Conservation (phyloP, 75 land plant species). For the Pseudotsuga menziesii region DNA sequence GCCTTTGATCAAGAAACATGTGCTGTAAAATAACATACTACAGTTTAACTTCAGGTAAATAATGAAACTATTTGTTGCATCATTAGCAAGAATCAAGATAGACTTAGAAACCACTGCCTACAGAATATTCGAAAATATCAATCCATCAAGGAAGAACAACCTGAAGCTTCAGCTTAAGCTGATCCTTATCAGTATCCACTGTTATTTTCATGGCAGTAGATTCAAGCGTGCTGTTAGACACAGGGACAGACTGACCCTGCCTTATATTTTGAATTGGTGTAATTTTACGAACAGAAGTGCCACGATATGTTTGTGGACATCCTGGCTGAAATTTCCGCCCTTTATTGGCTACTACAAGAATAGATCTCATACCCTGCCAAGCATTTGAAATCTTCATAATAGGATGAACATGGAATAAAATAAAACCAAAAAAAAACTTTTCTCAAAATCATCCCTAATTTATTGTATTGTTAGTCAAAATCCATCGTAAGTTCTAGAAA, state of each 20-base stretch:
- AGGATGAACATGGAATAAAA: too few species aligned
- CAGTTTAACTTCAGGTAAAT: not conserved
- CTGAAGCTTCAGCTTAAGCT: slow-evolving; percentile 38
- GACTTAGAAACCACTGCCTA: not conserved
- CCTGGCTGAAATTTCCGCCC: not conserved
- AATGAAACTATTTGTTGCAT: not conserved
- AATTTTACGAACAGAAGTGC: not conserved
- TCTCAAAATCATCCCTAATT: too few species aligned
- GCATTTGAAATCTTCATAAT: too few species aligned
- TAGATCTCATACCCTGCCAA: slow-evolving; percentile 15
- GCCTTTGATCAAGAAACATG: slow-evolving; percentile 33
- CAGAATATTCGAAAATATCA: not conserved
- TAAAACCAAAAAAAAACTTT: too few species aligned
- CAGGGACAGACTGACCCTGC: not conserved
- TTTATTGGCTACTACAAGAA: slow-evolving; percentile 19
- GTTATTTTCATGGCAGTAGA: not conserved
- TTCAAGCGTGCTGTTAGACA: slow-evolving; percentile 5
- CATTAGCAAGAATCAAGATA: not conserved
- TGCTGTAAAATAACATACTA: slow-evolving; percentile 14
- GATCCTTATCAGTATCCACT: slow-evolving; percentile 10
- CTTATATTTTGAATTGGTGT: slow-evolving; percentile 7
- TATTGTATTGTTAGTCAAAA: too few species aligned
- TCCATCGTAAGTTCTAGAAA: too few species aligned
- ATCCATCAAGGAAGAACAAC: slow-evolving; percentile 1
- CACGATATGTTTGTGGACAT: not conserved